A percentile compares a stretch with the other conserved stretches of the same genome.
Conservation (phyloP, 1,139 yeast genomes). For the Sugiyamaella neomexicana region DNA sequence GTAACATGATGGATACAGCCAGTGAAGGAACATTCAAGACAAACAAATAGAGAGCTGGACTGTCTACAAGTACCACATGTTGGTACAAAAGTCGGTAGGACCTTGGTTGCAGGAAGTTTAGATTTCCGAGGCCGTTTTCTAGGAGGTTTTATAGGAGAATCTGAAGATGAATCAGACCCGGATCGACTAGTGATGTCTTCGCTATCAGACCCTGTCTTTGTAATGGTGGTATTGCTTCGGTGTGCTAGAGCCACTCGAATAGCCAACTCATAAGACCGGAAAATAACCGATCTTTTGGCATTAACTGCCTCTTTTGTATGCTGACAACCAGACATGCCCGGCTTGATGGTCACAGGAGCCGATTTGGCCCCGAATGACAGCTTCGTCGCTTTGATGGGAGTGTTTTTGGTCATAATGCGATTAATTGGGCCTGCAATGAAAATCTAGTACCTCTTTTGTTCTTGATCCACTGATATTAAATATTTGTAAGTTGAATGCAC, state of each 20-base stretch:
- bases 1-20: conserved; percentile 72
- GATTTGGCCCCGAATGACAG: neutral
- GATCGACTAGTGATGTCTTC: neutral
- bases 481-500: no score
- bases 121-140: conserved; percentile 15
- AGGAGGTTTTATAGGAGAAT: conserved; percentile 3
- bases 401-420: neutral
- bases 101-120: neutral
- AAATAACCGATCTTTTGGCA: conserved; percentile 14
- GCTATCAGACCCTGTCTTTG: neutral
- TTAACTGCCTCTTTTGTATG: conserved; percentile 19
- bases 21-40: conserved; percentile 80
- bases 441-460: no score
- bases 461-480: no score
- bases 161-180: neutral
- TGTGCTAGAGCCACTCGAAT: conserved; percentile 25
- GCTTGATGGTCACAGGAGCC: neutral
- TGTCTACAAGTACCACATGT: conserved; percentile 22
- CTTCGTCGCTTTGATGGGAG: neutral
- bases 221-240: neutral
- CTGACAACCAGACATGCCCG: conserved; percentile 20
- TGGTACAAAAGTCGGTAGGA: neutral
- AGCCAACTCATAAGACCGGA: conserved; percentile 28
- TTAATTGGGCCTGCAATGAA: no score
- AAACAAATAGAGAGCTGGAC: conserved; percentile 45